Conservation (phyloP, 1,139 yeast genomes). For the Kodamaea fungicola region DNA sequence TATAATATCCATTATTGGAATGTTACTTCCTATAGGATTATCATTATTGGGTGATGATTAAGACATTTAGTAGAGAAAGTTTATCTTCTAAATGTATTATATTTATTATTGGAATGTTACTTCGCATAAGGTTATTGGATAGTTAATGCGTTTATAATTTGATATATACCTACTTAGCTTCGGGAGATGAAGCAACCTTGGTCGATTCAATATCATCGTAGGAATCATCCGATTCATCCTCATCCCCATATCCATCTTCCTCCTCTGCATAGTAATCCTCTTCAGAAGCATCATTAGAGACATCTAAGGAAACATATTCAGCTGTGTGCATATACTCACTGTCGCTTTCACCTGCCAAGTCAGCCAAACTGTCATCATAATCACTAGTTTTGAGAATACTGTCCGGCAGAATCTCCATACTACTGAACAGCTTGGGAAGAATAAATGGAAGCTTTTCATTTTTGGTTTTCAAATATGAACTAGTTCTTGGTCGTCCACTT, state of each 20-base stretch:
- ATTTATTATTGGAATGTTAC: too few species aligned
- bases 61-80: not conserved
- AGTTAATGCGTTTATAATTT: not conserved
- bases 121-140: too few species aligned
- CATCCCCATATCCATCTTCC: not conserved
- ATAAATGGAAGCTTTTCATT: not conserved
- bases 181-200: conserved; percentile 2
- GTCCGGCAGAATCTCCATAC: conserved; percentile 4
- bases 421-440: not conserved
- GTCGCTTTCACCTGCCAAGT: conserved; percentile 6
- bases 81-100: too few species aligned
- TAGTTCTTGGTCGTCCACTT: not conserved
- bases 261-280: conserved; percentile 1
- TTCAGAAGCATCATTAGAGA: conserved; percentile 1
- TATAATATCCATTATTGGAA: conserved; percentile 16
- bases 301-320: not conserved
- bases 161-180: not conserved
- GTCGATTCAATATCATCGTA: conserved; percentile 1
- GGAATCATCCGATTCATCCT: not conserved
- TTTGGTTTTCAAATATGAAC: conserved; percentile 1
- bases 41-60: conserved; percentile 12
- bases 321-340: not conserved
- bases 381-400: conserved; percentile 11
- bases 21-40: conserved; percentile 18
- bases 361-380: conserved; percentile 11